These are phyloP conservation scores for Vinca major DNA, from an alignment of 305 asterid species.

Conservation along the genomic window DNA sequence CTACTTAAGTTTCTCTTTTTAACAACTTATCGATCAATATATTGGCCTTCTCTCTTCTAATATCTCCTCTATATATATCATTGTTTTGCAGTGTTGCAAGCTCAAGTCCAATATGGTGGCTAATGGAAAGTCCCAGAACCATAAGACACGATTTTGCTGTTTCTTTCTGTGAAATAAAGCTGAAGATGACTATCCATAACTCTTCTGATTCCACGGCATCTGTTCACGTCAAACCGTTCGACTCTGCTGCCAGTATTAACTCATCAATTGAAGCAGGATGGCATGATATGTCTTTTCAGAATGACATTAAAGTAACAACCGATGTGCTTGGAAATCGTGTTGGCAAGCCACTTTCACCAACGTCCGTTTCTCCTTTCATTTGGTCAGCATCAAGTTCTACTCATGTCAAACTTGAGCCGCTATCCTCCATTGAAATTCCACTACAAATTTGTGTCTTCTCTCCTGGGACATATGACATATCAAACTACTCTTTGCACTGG, in stretches of 20 bases:
- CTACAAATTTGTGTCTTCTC: constrained; percentile 61
- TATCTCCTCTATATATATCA: constrained; percentile 9
- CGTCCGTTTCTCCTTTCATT: constrained; percentile 51
- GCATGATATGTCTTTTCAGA: constrained; percentile 49
- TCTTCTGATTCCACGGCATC: constrained; percentile 49
- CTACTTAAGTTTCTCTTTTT: background rate
- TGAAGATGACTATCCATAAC: constrained; percentile 60
- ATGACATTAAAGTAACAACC: constrained; percentile 46
- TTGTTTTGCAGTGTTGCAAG: constrained; percentile 38
- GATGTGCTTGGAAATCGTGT: constrained; percentile 33
- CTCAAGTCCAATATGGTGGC: constrained; percentile 79
- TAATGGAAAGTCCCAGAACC: constrained; percentile 59
- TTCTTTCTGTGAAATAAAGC: constrained; percentile 59
- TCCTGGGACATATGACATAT: constrained; percentile 82
- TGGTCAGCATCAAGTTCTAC: constrained; percentile 87
- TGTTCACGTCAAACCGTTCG: constrained; percentile 45
- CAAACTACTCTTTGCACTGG: constrained; percentile 81
- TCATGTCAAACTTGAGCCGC: constrained; percentile 47
- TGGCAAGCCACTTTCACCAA: constrained; percentile 33
- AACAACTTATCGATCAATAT: background rate
- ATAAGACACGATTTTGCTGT: constrained; percentile 51
- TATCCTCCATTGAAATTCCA: constrained; percentile 52
- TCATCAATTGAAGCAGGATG: constrained; percentile 64
- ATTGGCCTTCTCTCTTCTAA: background rate
- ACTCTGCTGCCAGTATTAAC: constrained; percentile 26